Conservation (phyloP, 148 eudicot species). For the Vaccinium darrowii region DNA sequence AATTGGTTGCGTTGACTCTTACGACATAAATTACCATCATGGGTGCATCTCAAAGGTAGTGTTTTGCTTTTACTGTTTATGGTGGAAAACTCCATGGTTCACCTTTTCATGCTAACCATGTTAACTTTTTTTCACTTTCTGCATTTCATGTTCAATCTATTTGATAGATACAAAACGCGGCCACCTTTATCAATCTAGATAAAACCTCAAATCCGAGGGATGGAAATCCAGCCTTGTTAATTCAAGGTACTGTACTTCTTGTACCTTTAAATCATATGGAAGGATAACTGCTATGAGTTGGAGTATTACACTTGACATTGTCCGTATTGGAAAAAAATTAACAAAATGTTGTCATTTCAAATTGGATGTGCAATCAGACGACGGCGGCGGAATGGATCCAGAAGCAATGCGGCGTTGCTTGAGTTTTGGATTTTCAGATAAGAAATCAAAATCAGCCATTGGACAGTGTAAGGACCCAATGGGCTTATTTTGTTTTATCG, state of each 20-base stretch:
- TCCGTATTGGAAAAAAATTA: neutral
- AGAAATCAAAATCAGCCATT: slow-evolving; percentile 70
- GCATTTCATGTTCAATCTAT: slow-evolving; percentile 24
- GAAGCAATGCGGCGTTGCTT: slow-evolving; percentile 78
- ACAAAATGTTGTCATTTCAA: slow-evolving; percentile 15
- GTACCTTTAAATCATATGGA: neutral
- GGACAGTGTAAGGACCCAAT: slow-evolving; percentile 64
- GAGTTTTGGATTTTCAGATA: slow-evolving; percentile 97
- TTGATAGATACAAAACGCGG: slow-evolving; percentile 83
- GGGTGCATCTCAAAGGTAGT: neutral
- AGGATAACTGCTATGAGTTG: slow-evolving; percentile 12
- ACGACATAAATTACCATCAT: neutral
- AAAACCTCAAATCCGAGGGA: slow-evolving; percentile 76
- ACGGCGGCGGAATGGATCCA: slow-evolving; percentile 96
- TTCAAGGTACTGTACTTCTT: slow-evolving; percentile 57
- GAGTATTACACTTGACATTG: slow-evolving; percentile 11
- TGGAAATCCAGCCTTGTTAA: slow-evolving; percentile 68
- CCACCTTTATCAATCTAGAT: slow-evolving; percentile 75
- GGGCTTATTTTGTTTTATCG: neutral
- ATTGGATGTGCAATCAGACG: slow-evolving; percentile 53
- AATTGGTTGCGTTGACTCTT: neutral
- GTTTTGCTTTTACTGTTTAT: neutral
- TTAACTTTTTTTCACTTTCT: slow-evolving; percentile 10
- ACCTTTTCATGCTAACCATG: neutral
- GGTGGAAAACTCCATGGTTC: neutral